Evolutionary conservation across 805 yeast genomes (phyloP), one percentile per base, ranked within the genome.

Genomic region (Starmerella stigmatis): DNA sequence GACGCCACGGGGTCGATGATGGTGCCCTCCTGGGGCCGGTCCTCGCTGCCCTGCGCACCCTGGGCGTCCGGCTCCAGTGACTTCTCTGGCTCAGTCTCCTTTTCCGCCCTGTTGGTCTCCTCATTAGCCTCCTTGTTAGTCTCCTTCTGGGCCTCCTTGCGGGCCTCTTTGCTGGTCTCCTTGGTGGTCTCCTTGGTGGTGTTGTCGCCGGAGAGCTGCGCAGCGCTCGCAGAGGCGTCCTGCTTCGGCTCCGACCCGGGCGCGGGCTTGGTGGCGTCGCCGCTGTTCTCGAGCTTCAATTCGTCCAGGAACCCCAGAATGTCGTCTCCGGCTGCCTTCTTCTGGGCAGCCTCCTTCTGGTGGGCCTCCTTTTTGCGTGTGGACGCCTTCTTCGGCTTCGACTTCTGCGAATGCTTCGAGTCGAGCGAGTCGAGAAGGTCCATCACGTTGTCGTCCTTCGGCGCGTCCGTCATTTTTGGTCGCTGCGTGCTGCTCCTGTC

Each of bases 241-340:
- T 10, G 30, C 22, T 13, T 17, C 9, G 31, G 8, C 4, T 4
- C 32, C 11, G 19, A 25, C 40, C 26, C 11, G 29, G 41, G 36
- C 12, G 17, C 16, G 19, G n/a, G 26, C 28, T 26, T 22, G 38
- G 20, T 10, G 30, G 23, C 42, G 10, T 29, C 11, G 21, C 28
- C 16, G 28, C 29, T 41, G 11, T 37, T 49, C 29, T 25, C 30
- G 16, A 30, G 16, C 12, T 51, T 48, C 25, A 68, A 54, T 41
- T 67, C 64, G 48, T 67, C 72, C 25, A 68, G 52, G 41, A 68
- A 66, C 7, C 68, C 72, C 46, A 67, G 58, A 25, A 68, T 57
- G 36, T 52, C 56, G 28, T 68, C 71, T n/a, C 66, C 67, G 39
- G 66, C 64, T 36, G 57, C 55, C 45, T 54, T 55, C 44, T 58